Evolutionary conservation across 208 protist species (phyloP), one percentile per base, ranked within the genome.

Genomic region (Leishmania martiniquensis): DNA sequence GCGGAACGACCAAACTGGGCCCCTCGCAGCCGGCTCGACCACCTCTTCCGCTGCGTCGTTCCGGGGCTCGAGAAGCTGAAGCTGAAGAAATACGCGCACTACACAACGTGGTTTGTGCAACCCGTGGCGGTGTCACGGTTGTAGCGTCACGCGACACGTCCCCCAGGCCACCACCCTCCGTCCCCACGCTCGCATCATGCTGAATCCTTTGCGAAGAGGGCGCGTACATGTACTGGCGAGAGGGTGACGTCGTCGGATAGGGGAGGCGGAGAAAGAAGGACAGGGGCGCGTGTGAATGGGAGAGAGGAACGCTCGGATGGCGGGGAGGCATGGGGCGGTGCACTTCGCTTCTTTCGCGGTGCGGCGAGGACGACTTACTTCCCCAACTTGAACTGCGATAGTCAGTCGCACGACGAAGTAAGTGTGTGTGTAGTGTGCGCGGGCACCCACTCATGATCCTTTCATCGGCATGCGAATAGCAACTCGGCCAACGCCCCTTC

Each of bases 41-140:
- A 60, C 5, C 80, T 95, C 5, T 72, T 93, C 20, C 80, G 75
- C 3, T 76, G 83, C 37, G 20, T 93, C 22, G 42, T 92, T 22
- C 86, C 83, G 54, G 80, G 80, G 20, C 68, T 96, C 47, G 78
- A 89, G 57, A 75, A 83, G 45, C 39, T 80, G 57, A 91, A 86
- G 74, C 82, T 97, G 60, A 85, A 83, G 67, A 92, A 93, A 69
- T 87, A 88, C 60, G 93, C 89, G n/a, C 86, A 94, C 72, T 95
- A 97, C 78, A 89, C 85, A 17, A 93, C 93, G 51, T 97, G 91
- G 88, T 89, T 93, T 83, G 82, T 97, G 51, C 91, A 95, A 59
- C 85, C 89, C 7, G 84, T 94, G 0, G 34, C 29, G 5, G 84
- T 94, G 15, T 81, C 84, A 7, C 66, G 74, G 51, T 54, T 94